Evolutionary conservation across 139 green algal genomes (phyloP).

Genomic region (Pleodorina starrii): DNA sequence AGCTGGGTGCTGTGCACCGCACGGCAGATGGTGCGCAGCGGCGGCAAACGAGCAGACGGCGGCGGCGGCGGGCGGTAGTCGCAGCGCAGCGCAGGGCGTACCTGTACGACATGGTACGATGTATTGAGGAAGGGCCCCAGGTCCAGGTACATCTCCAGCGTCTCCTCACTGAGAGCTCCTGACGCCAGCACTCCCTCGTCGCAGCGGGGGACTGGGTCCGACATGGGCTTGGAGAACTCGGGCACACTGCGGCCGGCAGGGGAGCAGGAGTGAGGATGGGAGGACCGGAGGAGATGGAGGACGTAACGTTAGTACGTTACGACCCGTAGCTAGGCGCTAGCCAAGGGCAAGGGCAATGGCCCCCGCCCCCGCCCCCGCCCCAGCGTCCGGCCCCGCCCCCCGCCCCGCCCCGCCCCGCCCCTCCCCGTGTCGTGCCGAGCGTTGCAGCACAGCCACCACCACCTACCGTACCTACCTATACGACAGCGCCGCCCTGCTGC

Average conservation of each 20-base stretch:
- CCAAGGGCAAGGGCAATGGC: neutral
- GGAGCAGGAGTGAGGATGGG: neutral
- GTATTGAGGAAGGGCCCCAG: conserved; percentile 79
- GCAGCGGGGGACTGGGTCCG: conserved; percentile 19
- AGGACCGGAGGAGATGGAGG: neutral
- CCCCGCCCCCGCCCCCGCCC: too few species aligned
- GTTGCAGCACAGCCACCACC: too few species aligned
- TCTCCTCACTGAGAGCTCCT: conserved; percentile 54
- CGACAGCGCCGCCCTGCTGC: conserved; percentile 3
- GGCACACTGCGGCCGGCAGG: conserved; percentile 33
- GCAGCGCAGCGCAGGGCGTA: conserved; percentile 8
- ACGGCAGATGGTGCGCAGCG: too few species aligned
- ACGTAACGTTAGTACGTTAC: neutral
- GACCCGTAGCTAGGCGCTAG: neutral
- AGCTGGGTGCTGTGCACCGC: too few species aligned
- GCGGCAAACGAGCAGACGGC: too few species aligned
- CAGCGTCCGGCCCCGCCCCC: neutral
- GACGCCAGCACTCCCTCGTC: conserved; percentile 37
- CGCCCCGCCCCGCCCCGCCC: neutral
- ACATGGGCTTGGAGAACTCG: conserved; percentile 72
- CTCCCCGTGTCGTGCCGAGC: neutral
- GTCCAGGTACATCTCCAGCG: conserved; percentile 74
- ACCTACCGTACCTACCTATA: conserved; percentile 43
- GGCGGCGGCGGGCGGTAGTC: too few species aligned
- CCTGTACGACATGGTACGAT: conserved; percentile 75